Evolutionary conservation across 805 yeast genomes (phyloP).

Genomic region (Yarrowia bubula): DNA sequence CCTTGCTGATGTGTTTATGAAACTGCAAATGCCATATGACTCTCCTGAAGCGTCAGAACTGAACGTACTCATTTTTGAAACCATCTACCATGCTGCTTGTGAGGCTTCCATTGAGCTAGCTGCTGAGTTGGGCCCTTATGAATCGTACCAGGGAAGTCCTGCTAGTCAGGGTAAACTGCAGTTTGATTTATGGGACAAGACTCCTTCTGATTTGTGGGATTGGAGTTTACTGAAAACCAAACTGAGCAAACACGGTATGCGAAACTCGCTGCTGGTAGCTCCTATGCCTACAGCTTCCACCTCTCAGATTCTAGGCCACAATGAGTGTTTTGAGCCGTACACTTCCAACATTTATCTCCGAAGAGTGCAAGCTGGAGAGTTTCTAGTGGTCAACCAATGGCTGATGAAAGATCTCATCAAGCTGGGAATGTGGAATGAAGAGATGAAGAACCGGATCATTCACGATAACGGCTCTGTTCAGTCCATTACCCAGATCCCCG

Average conservation of each 20-base stretch:
- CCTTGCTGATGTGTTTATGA: slow-evolving; percentile 79
- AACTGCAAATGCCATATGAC: slow-evolving; percentile 75
- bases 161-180: slow-evolving; percentile 78
- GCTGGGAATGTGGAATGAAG: slow-evolving; percentile 73
- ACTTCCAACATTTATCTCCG: slow-evolving; percentile 87
- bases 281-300: slow-evolving; percentile 99
- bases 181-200: slow-evolving; percentile 76
- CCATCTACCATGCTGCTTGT: slow-evolving; percentile 87
- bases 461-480: slow-evolving; percentile 82
- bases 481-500: slow-evolving; percentile 65
- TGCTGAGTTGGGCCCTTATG: slow-evolving; percentile 61
- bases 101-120: slow-evolving; percentile 85
- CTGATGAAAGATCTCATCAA: slow-evolving; percentile 73
- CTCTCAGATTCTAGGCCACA: slow-evolving; percentile 87
- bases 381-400: slow-evolving; percentile 82
- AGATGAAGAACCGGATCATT: slow-evolving; percentile 70
- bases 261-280: slow-evolving; percentile 84
- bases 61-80: slow-evolving; percentile 83
- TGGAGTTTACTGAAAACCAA: slow-evolving; percentile 67
- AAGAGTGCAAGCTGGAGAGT: slow-evolving; percentile 87
- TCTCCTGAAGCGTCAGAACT: slow-evolving; percentile 66
- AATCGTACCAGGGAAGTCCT: slow-evolving; percentile 76
- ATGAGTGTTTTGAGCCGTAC: slow-evolving; percentile 91
- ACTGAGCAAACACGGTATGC: slow-evolving; percentile 59
- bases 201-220: slow-evolving; percentile 73